Base-by-base conservation (phyloP, 176 grass and related monocot species). In the Aegilops tauschii region DNA sequence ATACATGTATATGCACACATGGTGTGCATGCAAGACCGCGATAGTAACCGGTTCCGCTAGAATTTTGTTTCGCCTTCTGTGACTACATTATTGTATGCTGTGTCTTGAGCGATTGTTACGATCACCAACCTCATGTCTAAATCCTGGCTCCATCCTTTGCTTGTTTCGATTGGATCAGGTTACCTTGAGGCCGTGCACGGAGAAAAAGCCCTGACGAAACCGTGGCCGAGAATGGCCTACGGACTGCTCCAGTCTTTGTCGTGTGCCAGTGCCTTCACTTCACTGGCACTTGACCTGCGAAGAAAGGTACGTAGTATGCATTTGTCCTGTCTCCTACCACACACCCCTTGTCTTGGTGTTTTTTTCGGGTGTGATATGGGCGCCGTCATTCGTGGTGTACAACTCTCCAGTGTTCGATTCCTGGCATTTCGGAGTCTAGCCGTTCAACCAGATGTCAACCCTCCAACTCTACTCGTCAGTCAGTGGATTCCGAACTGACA, bases 221-320 rank as follows among this genome's bases (percentile, higher is more conserved):
- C 34, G 34, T 35, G 34, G 34, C 34, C 34, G 34, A 35, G 34
- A 35, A 35, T 35, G 30, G 80, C 4, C 3, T 76, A 7, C n/a
- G 16, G 42, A 47, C 12, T 75, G 72, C 12, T 65, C 72, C 21
- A 21, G 79, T 82, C 83, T 86, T 75, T 82, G 54, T 77, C 39
- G 3, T 42, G 67, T n/a, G 39, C 59, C 59, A 66, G 85, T 90
- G 84, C 49, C 79, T 40, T 90, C 62, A 39, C 35, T 56, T 85
- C n/a, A 62, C 88, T 72, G 88, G 52, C 72, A 72, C 31, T 82
- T 64, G 72, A 78, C 64, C 47, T 28, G 40, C 49, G 63, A 82
- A 82, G 83, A 90, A 82, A 78, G 70, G 39, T 25, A 25, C 23
- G 23, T 70, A 82, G 39, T 70, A 82, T 52, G 49, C n/a, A 17